These are phyloP conservation scores for Pseudozyma thailandica DNA, from an alignment of 1,284 basidiomycete genomes.

Conservation along the genomic window DNA sequence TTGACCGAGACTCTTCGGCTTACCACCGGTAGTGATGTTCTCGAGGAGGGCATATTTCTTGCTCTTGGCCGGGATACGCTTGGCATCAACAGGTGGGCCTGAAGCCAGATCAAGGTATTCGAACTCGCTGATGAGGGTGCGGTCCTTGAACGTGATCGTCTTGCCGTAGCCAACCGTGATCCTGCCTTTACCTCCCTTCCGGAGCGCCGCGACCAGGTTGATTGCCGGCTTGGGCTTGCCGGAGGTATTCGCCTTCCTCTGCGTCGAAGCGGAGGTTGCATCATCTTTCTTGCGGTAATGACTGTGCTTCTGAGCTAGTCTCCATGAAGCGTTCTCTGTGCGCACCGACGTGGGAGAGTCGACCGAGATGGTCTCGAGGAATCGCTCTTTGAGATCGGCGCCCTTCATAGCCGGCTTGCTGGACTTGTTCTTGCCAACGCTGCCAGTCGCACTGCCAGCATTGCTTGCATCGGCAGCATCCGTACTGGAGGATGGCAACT, in stretches of 20 bases:
- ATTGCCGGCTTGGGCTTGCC: conserved; percentile 49
- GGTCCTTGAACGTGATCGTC: conserved; percentile 71
- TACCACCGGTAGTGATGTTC: conserved; percentile 69
- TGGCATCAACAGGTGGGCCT: conserved; percentile 69
- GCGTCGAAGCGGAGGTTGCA: conserved; percentile 22
- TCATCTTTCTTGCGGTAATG: conserved; percentile 50
- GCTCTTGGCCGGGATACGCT: conserved; percentile 67
- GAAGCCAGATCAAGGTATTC: conserved; percentile 71
- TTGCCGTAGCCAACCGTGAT: conserved; percentile 70
- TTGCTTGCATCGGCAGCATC: conserved; percentile 13
- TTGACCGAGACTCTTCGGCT: conserved; percentile 61
- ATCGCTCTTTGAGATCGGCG: conserved; percentile 69
- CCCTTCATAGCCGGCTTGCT: conserved; percentile 42
- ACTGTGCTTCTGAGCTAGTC: conserved; percentile 60
- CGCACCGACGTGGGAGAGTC: conserved; percentile 62
- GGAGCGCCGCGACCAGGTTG: conserved; percentile 69
- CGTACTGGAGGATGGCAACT: conserved; percentile 6
- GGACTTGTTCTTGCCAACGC: conserved; percentile 21
- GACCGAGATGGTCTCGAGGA: conserved; percentile 71
- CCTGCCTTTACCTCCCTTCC: conserved; percentile 70
- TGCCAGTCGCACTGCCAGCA: not conserved
- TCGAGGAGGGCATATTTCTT: conserved; percentile 69
- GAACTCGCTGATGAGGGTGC: conserved; percentile 68
- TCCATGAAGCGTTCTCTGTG: conserved; percentile 61
- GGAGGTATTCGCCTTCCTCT: conserved; percentile 25